These are phyloP conservation scores for Colletotrichum euphorbiae DNA, from an alignment of 2,329 filamentous ascomycete species.

Conservation along the genomic window DNA sequence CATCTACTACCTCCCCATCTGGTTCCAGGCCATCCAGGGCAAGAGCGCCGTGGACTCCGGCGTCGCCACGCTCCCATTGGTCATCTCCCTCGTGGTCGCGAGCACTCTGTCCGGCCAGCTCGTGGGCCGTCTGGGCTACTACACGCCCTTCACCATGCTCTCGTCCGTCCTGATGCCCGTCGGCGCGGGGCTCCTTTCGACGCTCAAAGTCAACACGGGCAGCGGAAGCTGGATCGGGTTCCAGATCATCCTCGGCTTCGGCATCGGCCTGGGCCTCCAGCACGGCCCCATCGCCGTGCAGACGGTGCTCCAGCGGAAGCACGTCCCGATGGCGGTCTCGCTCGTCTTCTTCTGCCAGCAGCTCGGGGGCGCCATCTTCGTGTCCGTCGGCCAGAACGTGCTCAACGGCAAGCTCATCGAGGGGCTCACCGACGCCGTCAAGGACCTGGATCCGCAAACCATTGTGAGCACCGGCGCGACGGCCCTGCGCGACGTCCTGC, in stretches of 20 bases:
- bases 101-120: slow-evolving; percentile 46
- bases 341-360: slow-evolving; percentile 59
- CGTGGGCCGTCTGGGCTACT: slow-evolving; percentile 1
- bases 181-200: slow-evolving; percentile 13
- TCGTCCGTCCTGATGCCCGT: slow-evolving; percentile 19
- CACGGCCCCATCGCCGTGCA: slow-evolving; percentile 59
- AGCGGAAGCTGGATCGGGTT: slow-evolving; percentile 44
- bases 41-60: slow-evolving; percentile 64
- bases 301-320: slow-evolving; percentile 53
- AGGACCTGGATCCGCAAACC: slow-evolving; percentile 19
- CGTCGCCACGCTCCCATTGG: slow-evolving; percentile 49
- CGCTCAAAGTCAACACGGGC: slow-evolving; percentile 11
- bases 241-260: slow-evolving; percentile 57
- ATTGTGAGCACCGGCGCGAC: slow-evolving; percentile 1
- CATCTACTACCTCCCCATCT: slow-evolving; percentile 38
- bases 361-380: slow-evolving; percentile 58
- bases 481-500: slow-evolving; percentile 36
- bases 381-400: slow-evolving; percentile 58
- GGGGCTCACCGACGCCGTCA: slow-evolving; percentile 44
- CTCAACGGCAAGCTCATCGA: slow-evolving; percentile 53
- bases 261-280: slow-evolving; percentile 55
- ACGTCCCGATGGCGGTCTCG: slow-evolving; percentile 55
- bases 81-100: slow-evolving; percentile 4
- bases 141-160: slow-evolving; percentile 13
- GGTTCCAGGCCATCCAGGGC: slow-evolving; percentile 48